These are phyloP conservation scores for Gonium pectorale DNA, from an alignment of 139 green algal genomes.

Conservation along the genomic window DNA sequence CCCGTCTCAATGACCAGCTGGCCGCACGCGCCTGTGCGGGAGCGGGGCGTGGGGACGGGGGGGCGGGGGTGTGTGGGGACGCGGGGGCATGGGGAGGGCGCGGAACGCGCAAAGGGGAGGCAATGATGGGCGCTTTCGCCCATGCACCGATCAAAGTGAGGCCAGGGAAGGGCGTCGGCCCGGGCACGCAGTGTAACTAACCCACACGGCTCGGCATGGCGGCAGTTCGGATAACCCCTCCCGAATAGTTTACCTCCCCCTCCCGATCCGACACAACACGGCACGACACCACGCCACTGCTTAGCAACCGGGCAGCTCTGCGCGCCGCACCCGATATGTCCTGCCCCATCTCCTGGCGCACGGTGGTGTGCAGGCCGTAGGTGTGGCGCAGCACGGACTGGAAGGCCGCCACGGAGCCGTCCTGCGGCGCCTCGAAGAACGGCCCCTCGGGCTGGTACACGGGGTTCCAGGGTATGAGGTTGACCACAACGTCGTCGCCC, in stretches of 20 bases:
- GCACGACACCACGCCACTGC: too few species aligned
- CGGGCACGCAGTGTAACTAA: too few species aligned
- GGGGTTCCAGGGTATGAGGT: constrained; percentile 94
- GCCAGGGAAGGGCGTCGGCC: too few species aligned
- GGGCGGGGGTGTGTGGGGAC: neutral
- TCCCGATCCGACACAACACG: too few species aligned
- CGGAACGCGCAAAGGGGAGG: too few species aligned
- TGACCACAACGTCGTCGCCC: constrained; percentile 64
- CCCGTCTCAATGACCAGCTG: constrained; percentile 84
- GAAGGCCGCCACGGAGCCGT: constrained; percentile 69
- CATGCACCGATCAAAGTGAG: too few species aligned
- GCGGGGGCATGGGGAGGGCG: too few species aligned
- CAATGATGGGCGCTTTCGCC: too few species aligned
- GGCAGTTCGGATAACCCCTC: too few species aligned
- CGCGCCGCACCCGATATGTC: constrained; percentile 75
- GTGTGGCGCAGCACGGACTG: constrained; percentile 70
- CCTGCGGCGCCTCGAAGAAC: constrained; percentile 68
- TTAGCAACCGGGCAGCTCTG: neutral
- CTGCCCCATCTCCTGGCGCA: constrained; percentile 93
- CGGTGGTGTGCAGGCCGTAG: constrained; percentile 84
- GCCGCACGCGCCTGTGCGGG: constrained; percentile 79
- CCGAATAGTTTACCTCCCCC: too few species aligned
- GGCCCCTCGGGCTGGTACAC: constrained; percentile 58
- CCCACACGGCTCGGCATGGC: too few species aligned
- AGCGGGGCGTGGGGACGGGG: neutral